Conservation (phyloP, 208 protist genomes). For the Trypanosoma vivax region DNA sequence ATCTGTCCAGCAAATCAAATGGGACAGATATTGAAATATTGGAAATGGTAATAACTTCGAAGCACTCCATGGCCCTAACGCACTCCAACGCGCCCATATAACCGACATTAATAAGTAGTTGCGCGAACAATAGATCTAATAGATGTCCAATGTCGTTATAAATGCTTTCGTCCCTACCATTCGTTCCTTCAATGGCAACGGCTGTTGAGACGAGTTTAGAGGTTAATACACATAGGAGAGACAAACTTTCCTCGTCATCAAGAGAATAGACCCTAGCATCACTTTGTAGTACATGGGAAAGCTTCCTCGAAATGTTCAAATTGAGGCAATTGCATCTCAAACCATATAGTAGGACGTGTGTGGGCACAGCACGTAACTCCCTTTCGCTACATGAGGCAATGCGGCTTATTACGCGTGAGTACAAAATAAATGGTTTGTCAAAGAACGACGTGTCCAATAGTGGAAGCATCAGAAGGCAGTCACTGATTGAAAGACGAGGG, state of each 20-base stretch:
- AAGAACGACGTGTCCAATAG: slow-evolving; percentile 11
- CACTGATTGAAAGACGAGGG: slow-evolving; percentile 22
- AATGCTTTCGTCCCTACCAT: not conserved
- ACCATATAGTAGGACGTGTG: not conserved
- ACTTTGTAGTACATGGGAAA: slow-evolving; percentile 11
- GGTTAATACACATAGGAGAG: slow-evolving; percentile 14
- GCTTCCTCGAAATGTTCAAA: not conserved
- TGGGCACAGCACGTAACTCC: slow-evolving; percentile 12
- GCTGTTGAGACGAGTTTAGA: not conserved
- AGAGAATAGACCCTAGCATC: slow-evolving; percentile 7
- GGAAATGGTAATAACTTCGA: slow-evolving; percentile 52
- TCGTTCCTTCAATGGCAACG: too few species aligned
- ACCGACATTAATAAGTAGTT: slow-evolving; percentile 29
- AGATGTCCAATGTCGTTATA: slow-evolving; percentile 13
- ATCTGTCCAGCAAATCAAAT: slow-evolving; percentile 29
- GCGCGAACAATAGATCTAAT: slow-evolving; percentile 52
- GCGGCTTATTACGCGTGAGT: slow-evolving; percentile 33
- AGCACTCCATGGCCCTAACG: slow-evolving; percentile 37
- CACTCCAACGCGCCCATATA: slow-evolving; percentile 31
- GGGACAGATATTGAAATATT: slow-evolving; percentile 30
- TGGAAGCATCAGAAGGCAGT: slow-evolving; percentile 33
- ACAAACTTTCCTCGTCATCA: slow-evolving; percentile 11
- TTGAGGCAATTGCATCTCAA: slow-evolving; percentile 1
- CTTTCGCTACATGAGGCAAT: slow-evolving; percentile 5
- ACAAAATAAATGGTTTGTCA: slow-evolving; percentile 47